Evolutionary conservation across 148 eudicot species (phyloP), one percentile per base, ranked within the genome.

Genomic region (Dianthus caryophyllus): DNA sequence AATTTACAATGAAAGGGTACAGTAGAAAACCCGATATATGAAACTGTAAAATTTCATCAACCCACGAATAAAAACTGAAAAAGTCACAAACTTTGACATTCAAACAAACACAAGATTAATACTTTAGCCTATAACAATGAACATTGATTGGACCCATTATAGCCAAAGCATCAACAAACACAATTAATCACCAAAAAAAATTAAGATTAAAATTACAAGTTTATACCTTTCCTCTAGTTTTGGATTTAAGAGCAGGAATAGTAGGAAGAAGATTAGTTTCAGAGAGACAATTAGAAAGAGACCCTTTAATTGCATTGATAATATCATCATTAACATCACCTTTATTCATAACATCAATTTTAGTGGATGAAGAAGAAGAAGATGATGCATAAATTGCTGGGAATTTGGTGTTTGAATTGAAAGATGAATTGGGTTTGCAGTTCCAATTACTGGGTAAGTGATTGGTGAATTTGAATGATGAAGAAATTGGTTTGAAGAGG

Each of bases 201-300:
- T n/a, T n/a, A n/a, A n/a, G n/a, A n/a, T n/a, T n/a, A 71, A 8
- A 15, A 10, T 57, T n/a, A 49, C 16, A 17, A 17, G 12, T 12
- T 16, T 46, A 27, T 70, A 91, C 98, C 98, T 93, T 93, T 79
- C 98, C 98, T 74, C 88, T 81, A 63, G 66, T 79, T 81, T 93
- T 93, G 33, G 96, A 90, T 46, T 76, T 75, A 39, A 93, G 86
- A 24, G 79, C 84, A 20, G 90, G 97, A 70, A 93, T 87, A 44
- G 90, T 77, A 9, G 81, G 79, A 68, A 84, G 85, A 63, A 93
- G 98, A 68, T 88, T 77, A 38, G 98, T 89, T 39, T 93, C 96
- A 0, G 90, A 84, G 20, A 93, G 83, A 43, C 97, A 90, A 47
- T 86, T 84, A 46, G 79, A 48, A 5, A 83, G 53, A 38, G 95